Evolutionary conservation across 2,329 filamentous ascomycete genomes (phyloP).

Genomic region (Lachnellula arida): DNA sequence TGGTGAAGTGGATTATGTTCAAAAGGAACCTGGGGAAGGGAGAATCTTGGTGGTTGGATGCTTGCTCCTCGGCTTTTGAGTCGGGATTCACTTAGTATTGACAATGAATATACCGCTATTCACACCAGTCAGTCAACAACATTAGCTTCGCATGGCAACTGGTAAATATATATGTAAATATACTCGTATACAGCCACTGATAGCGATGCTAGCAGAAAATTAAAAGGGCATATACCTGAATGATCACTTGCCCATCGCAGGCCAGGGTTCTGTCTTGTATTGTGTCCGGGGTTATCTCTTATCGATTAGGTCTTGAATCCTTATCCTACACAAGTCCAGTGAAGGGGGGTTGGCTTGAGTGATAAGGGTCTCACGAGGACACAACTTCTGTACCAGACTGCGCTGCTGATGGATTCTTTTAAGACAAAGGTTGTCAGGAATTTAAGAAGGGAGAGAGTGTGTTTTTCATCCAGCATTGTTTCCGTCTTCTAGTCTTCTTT

Average conservation of each 20-base stretch:
- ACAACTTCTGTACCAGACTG: not conserved
- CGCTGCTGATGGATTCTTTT: not conserved
- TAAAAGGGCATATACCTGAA: not conserved
- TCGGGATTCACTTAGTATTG: no score
- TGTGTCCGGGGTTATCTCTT: not conserved
- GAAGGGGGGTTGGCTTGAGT: not conserved
- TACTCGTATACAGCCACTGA: not conserved
- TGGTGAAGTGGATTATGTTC: no score
- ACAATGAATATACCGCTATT: not conserved
- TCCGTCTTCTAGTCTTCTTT: not conserved
- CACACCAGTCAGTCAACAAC: not conserved
- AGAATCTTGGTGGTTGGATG: no score
- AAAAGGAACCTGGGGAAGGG: no score
- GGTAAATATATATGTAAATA: not conserved
- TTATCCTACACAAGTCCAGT: not conserved
- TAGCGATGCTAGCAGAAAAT: not conserved
- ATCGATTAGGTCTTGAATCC: not conserved
- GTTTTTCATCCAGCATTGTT: not conserved
- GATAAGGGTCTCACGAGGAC: not conserved
- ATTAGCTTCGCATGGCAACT: not conserved
- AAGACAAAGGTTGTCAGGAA: not conserved
- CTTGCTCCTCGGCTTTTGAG: no score
- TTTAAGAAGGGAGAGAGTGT: not conserved
- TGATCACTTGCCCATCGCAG: not conserved
- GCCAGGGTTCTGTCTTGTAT: not conserved